phyloP scores from a whole-genome alignment of 106 monocot species.

The Acorus gramineus region DNA sequence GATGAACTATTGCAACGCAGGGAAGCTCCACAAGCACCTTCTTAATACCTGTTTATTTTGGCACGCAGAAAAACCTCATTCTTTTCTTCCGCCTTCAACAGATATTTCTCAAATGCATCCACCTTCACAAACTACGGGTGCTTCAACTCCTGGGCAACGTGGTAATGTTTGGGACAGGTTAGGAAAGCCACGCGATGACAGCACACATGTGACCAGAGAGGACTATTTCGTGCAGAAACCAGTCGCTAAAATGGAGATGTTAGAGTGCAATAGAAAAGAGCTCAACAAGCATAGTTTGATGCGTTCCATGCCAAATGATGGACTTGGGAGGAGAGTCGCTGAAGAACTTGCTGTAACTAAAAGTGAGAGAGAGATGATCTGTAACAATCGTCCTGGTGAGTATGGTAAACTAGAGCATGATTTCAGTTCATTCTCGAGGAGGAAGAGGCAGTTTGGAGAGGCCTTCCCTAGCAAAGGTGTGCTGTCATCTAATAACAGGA shows the following conservation, averaged over 20 bases:
- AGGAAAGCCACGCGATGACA: constrained; percentile 46
- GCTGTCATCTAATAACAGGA: constrained; percentile 16
- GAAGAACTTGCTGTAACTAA: constrained; percentile 3
- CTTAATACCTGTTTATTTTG: constrained; percentile 1
- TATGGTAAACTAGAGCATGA: constrained; percentile 4
- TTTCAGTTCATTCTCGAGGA: constrained; percentile 2
- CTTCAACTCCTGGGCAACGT: constrained; percentile 11
- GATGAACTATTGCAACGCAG: too few relatives aligned
- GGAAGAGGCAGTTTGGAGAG: constrained; percentile 23
- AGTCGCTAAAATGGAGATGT: constrained; percentile 8
- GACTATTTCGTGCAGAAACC: not conserved
- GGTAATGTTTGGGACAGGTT: constrained; percentile 93
- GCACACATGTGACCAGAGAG: not conserved
- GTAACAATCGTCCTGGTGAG: not conserved
- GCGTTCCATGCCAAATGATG: constrained; percentile 12
- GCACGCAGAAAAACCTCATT: constrained; percentile 37
- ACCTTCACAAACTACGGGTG: constrained; percentile 16
- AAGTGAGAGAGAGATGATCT: not conserved
- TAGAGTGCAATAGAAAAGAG: constrained; percentile 4
- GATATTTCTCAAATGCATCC: constrained; percentile 18
- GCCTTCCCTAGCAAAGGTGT: constrained; percentile 9
- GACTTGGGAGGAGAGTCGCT: constrained; percentile 1
- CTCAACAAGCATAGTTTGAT: constrained; percentile 16
- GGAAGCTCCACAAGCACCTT: too few relatives aligned
- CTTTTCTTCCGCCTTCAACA: not conserved